Evolutionary conservation across 2,329 filamentous ascomycete genomes (phyloP).

Genomic region (Pestalotiopsis sp.): DNA sequence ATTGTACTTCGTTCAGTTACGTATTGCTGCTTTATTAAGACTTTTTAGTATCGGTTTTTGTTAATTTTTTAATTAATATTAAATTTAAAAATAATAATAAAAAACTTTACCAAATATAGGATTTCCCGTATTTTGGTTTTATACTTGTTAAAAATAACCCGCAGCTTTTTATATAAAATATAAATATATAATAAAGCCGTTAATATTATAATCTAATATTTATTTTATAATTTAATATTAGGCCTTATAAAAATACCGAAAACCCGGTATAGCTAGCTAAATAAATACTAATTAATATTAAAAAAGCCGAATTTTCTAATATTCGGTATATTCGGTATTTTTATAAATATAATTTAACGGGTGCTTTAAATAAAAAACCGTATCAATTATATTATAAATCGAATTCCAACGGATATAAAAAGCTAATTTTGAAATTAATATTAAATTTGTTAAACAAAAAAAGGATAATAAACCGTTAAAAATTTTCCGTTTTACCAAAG

Average conservation of each 20-base stretch:
- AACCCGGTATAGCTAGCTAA: background rate
- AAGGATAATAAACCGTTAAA: background rate
- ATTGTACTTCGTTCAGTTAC: too few species aligned
- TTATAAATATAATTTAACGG: background rate
- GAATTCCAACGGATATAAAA: background rate
- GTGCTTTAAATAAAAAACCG: too few species aligned
- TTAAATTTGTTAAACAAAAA: background rate
- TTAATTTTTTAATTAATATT: constrained; percentile 4
- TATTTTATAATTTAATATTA: background rate
- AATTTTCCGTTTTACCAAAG: background rate
- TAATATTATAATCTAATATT: background rate
- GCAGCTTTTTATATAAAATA: background rate
- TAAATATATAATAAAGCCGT: background rate
- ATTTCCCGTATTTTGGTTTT: too few species aligned
- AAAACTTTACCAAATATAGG: background rate
- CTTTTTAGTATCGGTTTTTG: background rate
- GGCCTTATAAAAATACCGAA: background rate
- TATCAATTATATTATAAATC: too few species aligned
- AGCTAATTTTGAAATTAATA: background rate
- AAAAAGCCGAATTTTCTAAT: background rate
- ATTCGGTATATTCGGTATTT: background rate
- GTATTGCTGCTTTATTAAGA: background rate
- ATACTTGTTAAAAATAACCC: background rate
- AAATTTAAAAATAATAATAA: background rate
- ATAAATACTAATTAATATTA: background rate